Evolutionary conservation across 1,284 basidiomycete species (phyloP), one percentile per base, ranked within the genome.

Genomic region (Moesziomyces sp.): DNA sequence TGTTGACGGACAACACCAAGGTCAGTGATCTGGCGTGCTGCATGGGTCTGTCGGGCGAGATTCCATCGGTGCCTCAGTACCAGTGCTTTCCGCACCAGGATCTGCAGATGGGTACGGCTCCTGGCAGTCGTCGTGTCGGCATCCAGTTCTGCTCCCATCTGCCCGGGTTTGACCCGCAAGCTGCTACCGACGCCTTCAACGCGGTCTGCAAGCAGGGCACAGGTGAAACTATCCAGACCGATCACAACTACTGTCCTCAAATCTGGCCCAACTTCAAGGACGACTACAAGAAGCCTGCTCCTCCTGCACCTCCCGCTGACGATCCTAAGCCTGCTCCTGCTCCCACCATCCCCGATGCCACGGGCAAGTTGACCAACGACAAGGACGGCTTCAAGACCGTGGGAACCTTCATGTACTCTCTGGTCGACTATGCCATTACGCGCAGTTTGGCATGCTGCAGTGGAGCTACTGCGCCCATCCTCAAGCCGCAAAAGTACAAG

Each of bases 1-100:
- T 73, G 18, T 51, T 73, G 3, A 67, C 70, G 13, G 64, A 64
- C 57, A 73, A 73, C 52, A 67, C 56, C 53, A 73, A 73, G 26
- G 23, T 55, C 19, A 23, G 16, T 18, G 70, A 73, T 38, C 30
- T 73, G 10, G 26, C 23, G 11, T 73, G 70, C 44, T 73, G 70
- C 26, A 63, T 63, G 70, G 63, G 63, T 14, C 4, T 48, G 1
- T 1, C 26, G 14, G 24, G 10, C 34, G 65, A 62, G n/a, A 14
- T 62, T 0, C 1, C 23, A 2, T 30, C 46, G 2, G 8, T 40
- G 9, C 23, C 5, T 16, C n/a, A 58, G 46, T 62, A 51, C 16
- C 19, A 40, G 26, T 62, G 59, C 23, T 62, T 68, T 19, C 23
- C 34, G 1, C 59, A 58, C 16, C 55, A 62, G 21, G 55, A 6